Conservation (phyloP, 192 early-diverging fungal species). For the Polychytrium aggregatum region DNA sequence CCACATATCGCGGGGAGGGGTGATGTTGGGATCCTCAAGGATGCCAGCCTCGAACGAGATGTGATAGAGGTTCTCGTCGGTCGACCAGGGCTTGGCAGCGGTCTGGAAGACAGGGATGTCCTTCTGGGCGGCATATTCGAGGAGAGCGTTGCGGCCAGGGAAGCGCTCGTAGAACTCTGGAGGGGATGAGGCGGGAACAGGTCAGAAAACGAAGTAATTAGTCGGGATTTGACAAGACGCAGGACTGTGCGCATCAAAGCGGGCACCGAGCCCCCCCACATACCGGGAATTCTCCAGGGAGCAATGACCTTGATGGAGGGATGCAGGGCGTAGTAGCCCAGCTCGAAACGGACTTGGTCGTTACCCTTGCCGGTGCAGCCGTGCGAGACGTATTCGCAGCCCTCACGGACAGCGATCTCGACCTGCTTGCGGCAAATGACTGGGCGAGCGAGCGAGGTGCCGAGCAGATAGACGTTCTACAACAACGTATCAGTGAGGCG, state of each 20-base stretch:
- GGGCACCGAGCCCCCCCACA: too few relatives aligned
- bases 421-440: slow-evolving; percentile 87
- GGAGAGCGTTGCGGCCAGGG: slow-evolving; percentile 80
- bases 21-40: slow-evolving; percentile 89
- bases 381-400: slow-evolving; percentile 94
- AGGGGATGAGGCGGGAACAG: too few relatives aligned
- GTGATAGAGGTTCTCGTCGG: slow-evolving; percentile 98
- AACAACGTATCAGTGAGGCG: not conserved
- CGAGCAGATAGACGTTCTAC: slow-evolving; percentile 80
- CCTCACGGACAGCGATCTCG: slow-evolving; percentile 83
- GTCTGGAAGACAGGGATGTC: slow-evolving; percentile 92
- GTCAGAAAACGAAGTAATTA: too few relatives aligned
- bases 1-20: slow-evolving; percentile 99
- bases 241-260: too few relatives aligned
- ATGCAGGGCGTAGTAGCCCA: slow-evolving; percentile 92
- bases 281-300: slow-evolving; percentile 87
- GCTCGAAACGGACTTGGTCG: slow-evolving; percentile 99
- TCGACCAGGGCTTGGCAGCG: slow-evolving; percentile 94
- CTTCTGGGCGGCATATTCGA: slow-evolving; percentile 85
- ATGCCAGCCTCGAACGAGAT: slow-evolving; percentile 98
- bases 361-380: slow-evolving; percentile 99
- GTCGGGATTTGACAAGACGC: too few relatives aligned
- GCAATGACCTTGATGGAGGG: slow-evolving; percentile 93
- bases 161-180: slow-evolving; percentile 85
- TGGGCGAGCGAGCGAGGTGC: slow-evolving; percentile 94